These are phyloP conservation scores for Lentinula sp. DNA, from an alignment of 768 basidiomycete species.

Conservation along the genomic window DNA sequence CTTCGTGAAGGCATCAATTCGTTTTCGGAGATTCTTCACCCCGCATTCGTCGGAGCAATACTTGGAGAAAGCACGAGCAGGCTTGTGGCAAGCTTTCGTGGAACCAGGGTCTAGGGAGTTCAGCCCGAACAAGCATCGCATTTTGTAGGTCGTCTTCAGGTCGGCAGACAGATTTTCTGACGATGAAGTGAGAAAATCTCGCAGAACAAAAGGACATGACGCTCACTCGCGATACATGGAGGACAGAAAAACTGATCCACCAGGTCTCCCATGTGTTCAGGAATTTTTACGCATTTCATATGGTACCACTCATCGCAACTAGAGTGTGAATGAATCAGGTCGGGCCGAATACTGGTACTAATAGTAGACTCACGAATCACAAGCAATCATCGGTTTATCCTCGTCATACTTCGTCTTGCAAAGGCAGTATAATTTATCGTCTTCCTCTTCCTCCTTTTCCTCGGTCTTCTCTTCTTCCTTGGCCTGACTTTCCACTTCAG, in stretches of 20 bases:
- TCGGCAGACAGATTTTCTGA: constrained; percentile 54
- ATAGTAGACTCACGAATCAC: constrained; percentile 62
- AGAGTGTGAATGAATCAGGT: neutral
- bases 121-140: constrained; percentile 67
- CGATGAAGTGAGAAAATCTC: neutral
- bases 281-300: constrained; percentile 76
- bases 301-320: constrained; percentile 98
- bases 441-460: constrained; percentile 39
- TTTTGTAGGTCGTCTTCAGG: constrained; percentile 74
- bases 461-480: constrained; percentile 41
- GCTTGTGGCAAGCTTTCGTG: constrained; percentile 68
- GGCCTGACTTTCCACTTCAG: constrained; percentile 28
- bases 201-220: neutral
- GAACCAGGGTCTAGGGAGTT: constrained; percentile 58
- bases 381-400: constrained; percentile 88
- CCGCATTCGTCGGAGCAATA: constrained; percentile 92
- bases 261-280: constrained; percentile 76
- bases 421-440: constrained; percentile 81
- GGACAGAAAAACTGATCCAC: constrained; percentile 94
- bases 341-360: neutral
- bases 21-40: constrained; percentile 60
- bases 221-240: constrained; percentile 68
- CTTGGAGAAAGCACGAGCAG: constrained; percentile 80
- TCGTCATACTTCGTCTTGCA: constrained; percentile 87
- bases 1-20: constrained; percentile 56